Base-by-base conservation (phyloP, 352 stramenopile genomes). In the Phytophthora hybrid region DNA sequence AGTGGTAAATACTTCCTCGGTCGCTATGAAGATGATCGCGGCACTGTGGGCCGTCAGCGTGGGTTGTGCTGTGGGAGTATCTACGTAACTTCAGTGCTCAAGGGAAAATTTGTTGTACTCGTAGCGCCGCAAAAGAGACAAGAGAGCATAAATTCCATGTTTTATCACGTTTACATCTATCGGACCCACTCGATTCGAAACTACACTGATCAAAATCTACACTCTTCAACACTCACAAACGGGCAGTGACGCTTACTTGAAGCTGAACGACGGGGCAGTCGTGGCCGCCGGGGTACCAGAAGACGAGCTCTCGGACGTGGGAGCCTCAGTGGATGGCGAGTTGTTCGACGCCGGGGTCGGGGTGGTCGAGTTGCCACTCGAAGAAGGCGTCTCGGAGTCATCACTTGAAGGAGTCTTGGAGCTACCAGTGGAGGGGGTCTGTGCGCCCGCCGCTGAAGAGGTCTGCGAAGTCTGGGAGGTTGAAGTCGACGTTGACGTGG, bases 191-290 rank as follows among this genome's bases (percentile, higher is more conserved):
- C n/a, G n/a, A n/a, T n/a, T n/a, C n/a, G n/a, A n/a, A n/a, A n/a
- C n/a, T n/a, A n/a, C 37, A 31, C 26, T 31, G 26, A 14, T 16
- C 13, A 3, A 44, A 49, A 10, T 49, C 41, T 49, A 49, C 41
- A 49, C 41, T 49, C 37, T 44, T 44, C 10, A 31, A 31, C 26
- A 44, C 37, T 21, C 18, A 10, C 16, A 49, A n/a, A 11, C 4
- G 13, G 18, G 9, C 41, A 49, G 4, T 26, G 14, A 13, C 13
- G 8, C 47, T 52, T 23, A 52, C 16, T 52, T 52, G 44, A 52
- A 54, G 19, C 47, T 54, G 47, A 54, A 54, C 19, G 47, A 54
- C 47, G 47, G 47, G n/a, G 47, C 47, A 16, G 19, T 54, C 4
- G 47, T 54, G 47, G 47, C 47, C 47, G 9, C 14, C 47, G 18